Evolutionary conservation across 75 land plant species (phyloP).

Genomic region (Cunninghamia lanceolata): DNA sequence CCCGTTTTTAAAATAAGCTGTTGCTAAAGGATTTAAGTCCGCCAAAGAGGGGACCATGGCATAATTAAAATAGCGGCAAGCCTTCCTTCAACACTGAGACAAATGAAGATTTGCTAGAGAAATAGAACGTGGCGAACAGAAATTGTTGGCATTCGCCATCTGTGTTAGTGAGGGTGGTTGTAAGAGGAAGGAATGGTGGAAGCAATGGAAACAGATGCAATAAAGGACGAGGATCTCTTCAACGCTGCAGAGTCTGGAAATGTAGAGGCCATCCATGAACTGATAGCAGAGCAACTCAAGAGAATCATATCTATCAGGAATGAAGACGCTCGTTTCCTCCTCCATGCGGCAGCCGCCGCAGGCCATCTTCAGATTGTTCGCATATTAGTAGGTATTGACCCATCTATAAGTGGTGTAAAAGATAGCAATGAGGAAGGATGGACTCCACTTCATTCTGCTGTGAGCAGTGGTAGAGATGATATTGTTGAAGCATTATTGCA

Average conservation of each 20-base stretch:
- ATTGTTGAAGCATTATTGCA: constrained; percentile 69
- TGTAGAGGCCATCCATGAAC: constrained; percentile 21
- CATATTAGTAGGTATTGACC: constrained; percentile 36
- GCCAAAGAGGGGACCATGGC: no score
- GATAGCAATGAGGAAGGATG: constrained; percentile 89
- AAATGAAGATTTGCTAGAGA: no score
- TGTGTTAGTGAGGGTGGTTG: neutral
- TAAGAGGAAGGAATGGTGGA: neutral
- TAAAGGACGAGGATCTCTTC: constrained; percentile 51
- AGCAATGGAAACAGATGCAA: neutral
- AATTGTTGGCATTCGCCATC: neutral
- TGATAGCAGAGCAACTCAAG: constrained; percentile 28
- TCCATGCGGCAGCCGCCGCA: constrained; percentile 86
- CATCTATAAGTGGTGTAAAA: constrained; percentile 42
- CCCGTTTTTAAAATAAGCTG: no score
- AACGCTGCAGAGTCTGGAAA: constrained; percentile 75
- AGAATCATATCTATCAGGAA: constrained; percentile 49
- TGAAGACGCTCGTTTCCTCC: constrained; percentile 85
- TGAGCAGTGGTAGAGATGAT: constrained; percentile 69
- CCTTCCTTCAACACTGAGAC: no score
- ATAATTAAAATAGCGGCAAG: no score
- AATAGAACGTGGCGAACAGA: no score
- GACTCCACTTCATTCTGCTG: constrained; percentile 99
- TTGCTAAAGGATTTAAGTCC: no score
- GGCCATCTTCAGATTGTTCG: constrained; percentile 64